Evolutionary conservation across 768 basidiomycete genomes (phyloP), one percentile per base, ranked within the genome.

Genomic region (Termitomyces sp.): DNA sequence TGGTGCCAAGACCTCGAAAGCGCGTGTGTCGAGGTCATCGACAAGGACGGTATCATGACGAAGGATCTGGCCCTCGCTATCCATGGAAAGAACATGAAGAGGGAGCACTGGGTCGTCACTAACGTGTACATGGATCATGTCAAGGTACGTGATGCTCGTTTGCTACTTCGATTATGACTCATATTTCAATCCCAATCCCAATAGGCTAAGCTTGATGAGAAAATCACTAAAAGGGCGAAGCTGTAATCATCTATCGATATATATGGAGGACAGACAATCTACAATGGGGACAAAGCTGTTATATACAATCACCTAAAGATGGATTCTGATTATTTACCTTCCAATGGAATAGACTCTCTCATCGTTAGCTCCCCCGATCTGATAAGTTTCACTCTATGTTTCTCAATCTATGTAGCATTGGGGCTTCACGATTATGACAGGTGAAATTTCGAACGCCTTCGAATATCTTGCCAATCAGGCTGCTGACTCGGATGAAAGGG

Each of bases 91-190:
- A 71, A 83, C 62, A 85, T 96, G 91, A 85, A 88, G 79, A 81
- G 95, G 65, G 93, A 95, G 66, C 91, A 98, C 74, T 98, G 95
- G 93, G 96, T 97, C n/a, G 75, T 94, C 26, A 98, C 95, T 4
- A 86, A 93, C 71, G 89, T 82, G 45, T 97, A 96, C 69, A 88
- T 97, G 92, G 92, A 95, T 73, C 83, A 87, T 50, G 94, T 96
- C 48, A 92, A 93, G 69, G 93, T 92, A 64, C 71, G 85, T 44
- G 10, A 34, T 26, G 47, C 43, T 58, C 30, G 40, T 16, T 36
- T 46, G 2, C 48, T 9, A 10, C 5, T 16, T 42, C 4, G 16
- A 33, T 27, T 47, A 30, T 26, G 34, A 39, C 26, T 43, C 10
- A 22, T 24, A n/a, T 5, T 30, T 43, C 10, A 36, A 47, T n/a